These are phyloP conservation scores for Rutidosis leptorrhynchoides DNA, from an alignment of 129 eudicot genomes.

Conservation along the genomic window DNA sequence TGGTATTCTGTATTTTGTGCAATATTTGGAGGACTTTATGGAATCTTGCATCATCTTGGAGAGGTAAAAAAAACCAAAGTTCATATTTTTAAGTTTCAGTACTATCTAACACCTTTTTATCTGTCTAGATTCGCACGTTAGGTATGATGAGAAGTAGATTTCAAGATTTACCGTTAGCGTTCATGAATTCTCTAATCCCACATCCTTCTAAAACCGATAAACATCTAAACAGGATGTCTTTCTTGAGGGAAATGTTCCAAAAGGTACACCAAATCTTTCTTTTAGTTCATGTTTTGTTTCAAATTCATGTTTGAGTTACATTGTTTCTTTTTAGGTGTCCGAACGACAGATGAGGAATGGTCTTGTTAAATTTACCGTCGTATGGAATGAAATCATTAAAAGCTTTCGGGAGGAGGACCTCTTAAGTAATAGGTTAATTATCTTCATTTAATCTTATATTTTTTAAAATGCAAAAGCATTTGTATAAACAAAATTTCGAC, in stretches of 20 bases:
- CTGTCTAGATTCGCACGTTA: conserved; percentile 72
- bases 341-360: conserved; percentile 54
- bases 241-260: conserved; percentile 46
- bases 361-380: conserved; percentile 63
- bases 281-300: conserved; percentile 4
- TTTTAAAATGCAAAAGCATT: conserved; percentile 7
- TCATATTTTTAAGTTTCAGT: background rate
- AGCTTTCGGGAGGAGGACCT: conserved; percentile 97
- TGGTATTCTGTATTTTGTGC: conserved; percentile 97
- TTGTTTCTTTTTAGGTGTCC: conserved; percentile 42
- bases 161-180: conserved; percentile 69
- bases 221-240: conserved; percentile 43
- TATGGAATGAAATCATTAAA: conserved; percentile 88
- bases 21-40: conserved; percentile 83
- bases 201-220: conserved; percentile 45
- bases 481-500: conserved; percentile 14
- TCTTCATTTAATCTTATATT: conserved; percentile 3
- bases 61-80: conserved; percentile 57
- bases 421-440: conserved; percentile 79
- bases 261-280: conserved; percentile 40
- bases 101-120: conserved; percentile 21
- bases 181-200: conserved; percentile 65
- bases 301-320: background rate
- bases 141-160: conserved; percentile 91
- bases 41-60: conserved; percentile 89